Evolutionary conservation across 2,329 filamentous ascomycete genomes (phyloP).

Genomic region (Ophiostoma piceae): DNA sequence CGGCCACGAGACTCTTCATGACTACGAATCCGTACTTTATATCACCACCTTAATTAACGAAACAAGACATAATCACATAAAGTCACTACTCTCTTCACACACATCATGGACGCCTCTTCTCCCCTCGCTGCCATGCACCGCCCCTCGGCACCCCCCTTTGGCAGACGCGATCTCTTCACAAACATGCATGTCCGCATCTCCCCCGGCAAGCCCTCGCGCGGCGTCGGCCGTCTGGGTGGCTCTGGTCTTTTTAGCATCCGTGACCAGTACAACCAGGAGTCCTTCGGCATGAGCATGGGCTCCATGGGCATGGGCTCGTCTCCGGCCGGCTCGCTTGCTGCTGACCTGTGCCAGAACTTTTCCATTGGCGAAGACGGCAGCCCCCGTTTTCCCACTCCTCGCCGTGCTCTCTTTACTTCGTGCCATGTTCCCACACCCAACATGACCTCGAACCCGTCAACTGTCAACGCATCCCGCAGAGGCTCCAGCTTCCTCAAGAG

Average conservation of each 20-base stretch:
- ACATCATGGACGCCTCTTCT: slow-evolving; percentile 82
- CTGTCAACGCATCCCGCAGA: neutral
- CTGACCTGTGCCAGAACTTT: slow-evolving; percentile 95
- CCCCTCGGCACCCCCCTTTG: slow-evolving; percentile 59
- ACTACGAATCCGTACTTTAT: slow-evolving; percentile 14
- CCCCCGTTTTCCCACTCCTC: slow-evolving; percentile 75
- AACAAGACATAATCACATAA: neutral
- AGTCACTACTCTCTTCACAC: neutral
- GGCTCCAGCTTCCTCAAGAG: slow-evolving; percentile 68
- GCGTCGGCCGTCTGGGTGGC: slow-evolving; percentile 14
- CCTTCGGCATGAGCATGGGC: slow-evolving; percentile 58
- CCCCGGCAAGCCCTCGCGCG: slow-evolving; percentile 50
- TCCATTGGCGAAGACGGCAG: slow-evolving; percentile 79
- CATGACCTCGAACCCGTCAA: neutral
- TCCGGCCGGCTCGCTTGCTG: slow-evolving; percentile 82
- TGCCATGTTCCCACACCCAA: slow-evolving; percentile 33
- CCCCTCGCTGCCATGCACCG: slow-evolving; percentile 90
- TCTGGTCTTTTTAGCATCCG: slow-evolving; percentile 66
- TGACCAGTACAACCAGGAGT: slow-evolving; percentile 65
- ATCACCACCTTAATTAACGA: slow-evolving; percentile 3
- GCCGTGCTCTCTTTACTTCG: slow-evolving; percentile 77
- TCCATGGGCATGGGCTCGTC: slow-evolving; percentile 63
- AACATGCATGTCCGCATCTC: slow-evolving; percentile 45
- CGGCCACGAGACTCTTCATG: slow-evolving; percentile 1
- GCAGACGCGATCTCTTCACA: slow-evolving; percentile 49